Base-by-base conservation (phyloP, 2,329 filamentous ascomycete species). In the Parascedosporium putredinis region DNA sequence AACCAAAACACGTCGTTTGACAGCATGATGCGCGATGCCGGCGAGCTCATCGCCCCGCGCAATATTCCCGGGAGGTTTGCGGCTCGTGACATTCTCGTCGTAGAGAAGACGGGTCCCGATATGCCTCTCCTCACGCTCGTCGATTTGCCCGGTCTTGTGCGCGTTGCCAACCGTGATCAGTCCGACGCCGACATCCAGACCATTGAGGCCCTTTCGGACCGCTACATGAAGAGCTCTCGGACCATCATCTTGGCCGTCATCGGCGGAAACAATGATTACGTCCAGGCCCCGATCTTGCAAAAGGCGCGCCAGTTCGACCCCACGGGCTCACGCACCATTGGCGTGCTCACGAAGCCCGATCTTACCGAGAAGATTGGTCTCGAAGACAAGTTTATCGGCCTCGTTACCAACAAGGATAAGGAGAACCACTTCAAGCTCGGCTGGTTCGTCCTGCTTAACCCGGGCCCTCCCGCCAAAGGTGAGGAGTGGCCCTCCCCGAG, bases 61-160 rank as follows among this genome's bases (percentile, higher is more conserved):
- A 76, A 67, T 52, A 65, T 73, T 2, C 70, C 73, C 6, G 73
- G 73, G 8, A 67, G 72, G 4, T 76, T 76, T 50, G 73, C 73
- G 1, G 72, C 73, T 18, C 63, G 66, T 25, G 74, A 78, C 51
- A 72, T 80, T 20, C 68, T 82, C 5, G 72, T 78, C 1, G 70
- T 83, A 1, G 78, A 83, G 55, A 73, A 81, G 57, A 71, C 68
- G 9, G 78, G 79, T 0, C 78, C 78, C 0, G 72, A 78, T 9
- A 73, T 77, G 65, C 76, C 77, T 1, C 68, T 82, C 14, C 62
- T 83, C 40, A 83, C 77, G 0, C 67, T 83, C 1, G 76, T 83
- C 6, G 79, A 83, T 60, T 65, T 83, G 29, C 79, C 79, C 0
- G 78, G 79, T 2, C 63, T 83, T 1, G 74, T 81, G 24, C 67